phyloP scores from a whole-genome alignment of 2,329 filamentous ascomycete species.

The Exophiala sideris region DNA sequence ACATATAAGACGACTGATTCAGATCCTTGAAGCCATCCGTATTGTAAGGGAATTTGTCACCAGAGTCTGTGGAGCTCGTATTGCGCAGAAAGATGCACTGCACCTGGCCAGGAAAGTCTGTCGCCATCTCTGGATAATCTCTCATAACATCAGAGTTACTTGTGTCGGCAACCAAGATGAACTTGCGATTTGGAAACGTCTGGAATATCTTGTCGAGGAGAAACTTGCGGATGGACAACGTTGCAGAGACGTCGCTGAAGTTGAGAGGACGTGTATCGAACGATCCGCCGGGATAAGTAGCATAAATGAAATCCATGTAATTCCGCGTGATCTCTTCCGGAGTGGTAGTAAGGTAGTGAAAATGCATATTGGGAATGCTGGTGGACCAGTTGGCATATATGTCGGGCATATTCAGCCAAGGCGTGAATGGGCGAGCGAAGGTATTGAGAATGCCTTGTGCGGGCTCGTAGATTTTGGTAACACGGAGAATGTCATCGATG shows the following conservation, averaged over 20 bases:
- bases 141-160: conserved; percentile 73
- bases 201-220: conserved; percentile 69
- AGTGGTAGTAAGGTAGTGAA: conserved; percentile 78
- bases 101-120: conserved; percentile 66
- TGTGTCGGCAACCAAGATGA: conserved; percentile 73
- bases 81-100: conserved; percentile 76
- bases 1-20: conserved; percentile 70
- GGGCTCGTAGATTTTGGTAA: conserved; percentile 76
- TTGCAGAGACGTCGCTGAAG: conserved; percentile 72
- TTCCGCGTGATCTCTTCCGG: conserved; percentile 73
- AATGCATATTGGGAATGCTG: conserved; percentile 66
- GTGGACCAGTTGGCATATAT: conserved; percentile 73
- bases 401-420: conserved; percentile 76
- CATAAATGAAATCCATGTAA: conserved; percentile 76
- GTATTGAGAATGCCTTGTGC: conserved; percentile 72
- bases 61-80: conserved; percentile 64
- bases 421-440: conserved; percentile 66
- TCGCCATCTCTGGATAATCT: conserved; percentile 57
- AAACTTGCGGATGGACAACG: conserved; percentile 66
- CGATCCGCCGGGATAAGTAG: conserved; percentile 70
- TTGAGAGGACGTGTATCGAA: conserved; percentile 77
- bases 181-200: conserved; percentile 71
- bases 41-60: conserved; percentile 70
- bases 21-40: conserved; percentile 67
- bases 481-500: conserved; percentile 75